Conservation (phyloP, 1,284 basidiomycete species). For the Earliella scabrosa region DNA sequence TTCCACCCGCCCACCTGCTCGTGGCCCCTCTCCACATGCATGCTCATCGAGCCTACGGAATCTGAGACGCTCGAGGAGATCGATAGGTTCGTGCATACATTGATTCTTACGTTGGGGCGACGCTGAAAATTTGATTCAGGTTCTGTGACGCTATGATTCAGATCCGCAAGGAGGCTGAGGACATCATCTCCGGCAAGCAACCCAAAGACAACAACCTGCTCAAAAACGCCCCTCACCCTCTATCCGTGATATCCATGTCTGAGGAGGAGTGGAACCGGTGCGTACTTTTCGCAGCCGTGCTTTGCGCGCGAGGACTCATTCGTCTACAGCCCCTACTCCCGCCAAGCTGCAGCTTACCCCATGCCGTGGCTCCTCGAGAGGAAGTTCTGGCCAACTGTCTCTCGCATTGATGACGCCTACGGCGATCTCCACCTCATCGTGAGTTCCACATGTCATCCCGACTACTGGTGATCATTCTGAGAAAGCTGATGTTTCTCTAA, state of each 20-base stretch:
- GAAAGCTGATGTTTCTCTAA: constrained; percentile 9
- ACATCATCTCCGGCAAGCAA: constrained; percentile 85
- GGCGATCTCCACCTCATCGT: constrained; percentile 84
- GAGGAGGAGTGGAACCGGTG: constrained; percentile 86
- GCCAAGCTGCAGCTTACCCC: constrained; percentile 86
- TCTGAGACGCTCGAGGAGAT: constrained; percentile 91
- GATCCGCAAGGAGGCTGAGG: constrained; percentile 91
- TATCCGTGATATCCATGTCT: constrained; percentile 70
- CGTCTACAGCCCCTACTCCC: constrained; percentile 75
- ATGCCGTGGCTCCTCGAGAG: constrained; percentile 76
- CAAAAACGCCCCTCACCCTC: constrained; percentile 93
- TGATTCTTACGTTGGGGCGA: too few relatives aligned
- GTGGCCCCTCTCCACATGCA: constrained; percentile 94
- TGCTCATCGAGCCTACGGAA: constrained; percentile 96
- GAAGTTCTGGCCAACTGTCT: constrained; percentile 95
- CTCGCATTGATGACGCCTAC: constrained; percentile 89
- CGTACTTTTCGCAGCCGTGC: constrained; percentile 27
- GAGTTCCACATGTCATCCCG: constrained; percentile 38
- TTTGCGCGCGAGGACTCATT: neutral
- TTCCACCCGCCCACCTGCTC: constrained; percentile 93
- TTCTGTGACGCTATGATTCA: constrained; percentile 98
- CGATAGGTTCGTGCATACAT: constrained; percentile 57
- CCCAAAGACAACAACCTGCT: constrained; percentile 89
- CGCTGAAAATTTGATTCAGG: too few relatives aligned
- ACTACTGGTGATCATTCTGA: too few relatives aligned